Base-by-base conservation (phyloP, 2,329 filamentous ascomycete species). In the Stachybotrys echinatus region DNA sequence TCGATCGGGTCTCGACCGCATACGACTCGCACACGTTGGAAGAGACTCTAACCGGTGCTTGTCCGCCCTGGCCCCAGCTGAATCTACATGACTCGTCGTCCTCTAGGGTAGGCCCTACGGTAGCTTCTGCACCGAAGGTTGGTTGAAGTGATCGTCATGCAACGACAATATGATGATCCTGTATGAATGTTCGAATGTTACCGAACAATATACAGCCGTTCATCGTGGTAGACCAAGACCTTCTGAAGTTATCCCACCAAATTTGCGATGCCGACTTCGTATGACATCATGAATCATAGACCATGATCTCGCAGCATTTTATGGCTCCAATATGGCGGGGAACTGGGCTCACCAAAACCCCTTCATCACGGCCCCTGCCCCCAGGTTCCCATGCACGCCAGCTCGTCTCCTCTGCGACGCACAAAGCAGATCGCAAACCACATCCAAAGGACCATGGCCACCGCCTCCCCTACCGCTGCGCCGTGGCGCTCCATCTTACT, bases 401-500 rank as follows among this genome's bases (percentile, higher is more conserved):
- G 27, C 27, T 34, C 27, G 14, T 34, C 27, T 14, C 50, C 58
- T 17, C 22, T 54, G 20, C 54, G 58, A 44, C 63, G 65, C 49
- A 65, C 54, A 39, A 57, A 49, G 10, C 63, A 62, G 42, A 54
- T 66, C 42, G 42, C 57, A 39, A 55, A 56, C 14, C 63, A 67
- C 52, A 57, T 65, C 42, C 54, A 58, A n/a, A 54, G 54, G 50
- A 55, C 54, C 37, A 68, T 65, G 59, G 49, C 60, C 23, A 48
- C 61, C n/a, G 43, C 54, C 12, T 22, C 59, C 17, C 44, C 52
- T 23, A 42, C 61, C 37, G 60, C 73, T 1, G 76, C 79, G 40
- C 79, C 80, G 10, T 83, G 80, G 80, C 76, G 77, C 49, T 61
- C 67, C 52, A 58, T 66, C 38, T 80, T 83, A 63, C 60, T 79